Base-by-base conservation (phyloP, 352 stramenopile genomes). In the Pythium sukuiense region DNA sequence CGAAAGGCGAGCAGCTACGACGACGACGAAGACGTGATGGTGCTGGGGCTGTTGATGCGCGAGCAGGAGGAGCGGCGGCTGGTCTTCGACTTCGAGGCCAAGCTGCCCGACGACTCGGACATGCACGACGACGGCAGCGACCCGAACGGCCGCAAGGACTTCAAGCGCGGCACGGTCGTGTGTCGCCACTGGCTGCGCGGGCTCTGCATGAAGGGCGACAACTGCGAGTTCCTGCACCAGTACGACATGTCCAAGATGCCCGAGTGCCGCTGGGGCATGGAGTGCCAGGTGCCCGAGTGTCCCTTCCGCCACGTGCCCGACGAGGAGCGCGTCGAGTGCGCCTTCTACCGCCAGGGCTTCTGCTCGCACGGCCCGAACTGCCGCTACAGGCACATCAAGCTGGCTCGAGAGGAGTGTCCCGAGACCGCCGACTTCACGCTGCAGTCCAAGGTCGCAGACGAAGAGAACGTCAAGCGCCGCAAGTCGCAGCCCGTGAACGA, bases 271-370 rank as follows among this genome's bases (percentile, higher is more conserved):
- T 98, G 97, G 87, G 96, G 96, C 20, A 97, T 98, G 80, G 89
- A 97, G 60, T 99, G 97, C 50, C 97, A 99, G 70, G 92, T 98
- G 53, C 93, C 96, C 32, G 95, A 99, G 73, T 99, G 96, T 82
- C 96, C 96, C 1, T 98, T 99, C 76, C 90, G 94, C 26, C 96
- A 99, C 75, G 97, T 99, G 20, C 92, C 83, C 14, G 96, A 99
- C 50, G 90, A 97, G 54, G 97, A 99, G 81, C 85, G 95, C 45
- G 86, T 99, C 55, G 95, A 99, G 71, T 99, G 97, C 71, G 95
- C 97, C 6, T 99, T 99, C 76, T 99, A 99, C 78, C 94, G 89
- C 65, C 96, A 99, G 72, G 97, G 97, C 32, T 99, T 99, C 82
- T 99, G 97, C 74, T 98, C 96, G 48, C 96, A 99, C 63, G 97